Conservation (phyloP, 495 filamentous ascomycete species). For the Amphirosellinia nigrospora region DNA sequence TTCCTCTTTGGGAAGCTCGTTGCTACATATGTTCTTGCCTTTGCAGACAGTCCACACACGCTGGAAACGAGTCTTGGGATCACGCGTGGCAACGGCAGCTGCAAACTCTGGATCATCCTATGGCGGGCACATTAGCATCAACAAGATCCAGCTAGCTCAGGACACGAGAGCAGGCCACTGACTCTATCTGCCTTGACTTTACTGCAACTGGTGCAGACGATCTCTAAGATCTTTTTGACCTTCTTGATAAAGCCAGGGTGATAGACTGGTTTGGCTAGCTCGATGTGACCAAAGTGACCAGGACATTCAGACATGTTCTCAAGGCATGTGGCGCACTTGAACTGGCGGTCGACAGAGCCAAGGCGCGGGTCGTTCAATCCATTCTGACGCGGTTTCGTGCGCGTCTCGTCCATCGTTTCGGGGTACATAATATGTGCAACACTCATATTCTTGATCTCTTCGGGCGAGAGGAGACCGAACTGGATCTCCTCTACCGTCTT, state of each 20-base stretch:
- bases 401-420: conserved; percentile 97
- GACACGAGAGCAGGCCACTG: conserved; percentile 64
- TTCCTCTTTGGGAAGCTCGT: conserved; percentile 69
- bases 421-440: conserved; percentile 91
- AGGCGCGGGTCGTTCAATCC: conserved; percentile 94
- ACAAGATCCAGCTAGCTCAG: conserved; percentile 50
- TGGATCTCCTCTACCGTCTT: conserved; percentile 97
- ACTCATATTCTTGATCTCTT: conserved; percentile 98
- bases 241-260: conserved; percentile 97
- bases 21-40: conserved; percentile 80
- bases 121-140: conserved; percentile 68
- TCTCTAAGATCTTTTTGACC: conserved; percentile 97
- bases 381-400: conserved; percentile 81
- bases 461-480: conserved; percentile 93
- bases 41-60: conserved; percentile 88
- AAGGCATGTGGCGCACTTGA: conserved; percentile 92
- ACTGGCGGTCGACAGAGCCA: conserved; percentile 91
- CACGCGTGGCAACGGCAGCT: conserved; percentile 79
- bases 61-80: conserved; percentile 93
- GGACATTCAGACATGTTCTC: conserved; percentile 94
- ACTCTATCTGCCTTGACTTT: conserved; percentile 94
- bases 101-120: conserved; percentile 84
- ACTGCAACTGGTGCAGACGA: conserved; percentile 97
- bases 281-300: conserved; percentile 97
- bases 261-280: conserved; percentile 91